These are phyloP conservation scores for Candida caryicola DNA, from an alignment of 805 yeast species.

Conservation along the genomic window DNA sequence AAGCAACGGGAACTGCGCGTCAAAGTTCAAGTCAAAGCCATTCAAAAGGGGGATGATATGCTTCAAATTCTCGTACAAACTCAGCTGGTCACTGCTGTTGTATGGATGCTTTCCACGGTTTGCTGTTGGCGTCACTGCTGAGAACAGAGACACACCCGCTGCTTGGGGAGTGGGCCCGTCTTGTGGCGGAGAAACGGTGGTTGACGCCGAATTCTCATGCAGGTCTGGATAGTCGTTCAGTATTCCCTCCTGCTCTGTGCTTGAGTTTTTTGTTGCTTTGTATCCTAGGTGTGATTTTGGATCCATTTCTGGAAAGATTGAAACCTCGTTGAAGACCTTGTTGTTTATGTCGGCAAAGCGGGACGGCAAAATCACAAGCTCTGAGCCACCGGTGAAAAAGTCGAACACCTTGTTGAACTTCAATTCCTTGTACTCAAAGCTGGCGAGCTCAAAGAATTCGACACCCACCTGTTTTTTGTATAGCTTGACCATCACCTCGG, in stretches of 20 bases:
- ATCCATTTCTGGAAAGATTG: conserved; percentile 20
- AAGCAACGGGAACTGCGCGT: conserved; percentile 18
- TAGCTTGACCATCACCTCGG: conserved; percentile 19
- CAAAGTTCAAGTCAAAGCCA: conserved; percentile 26
- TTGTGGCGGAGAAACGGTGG: too few species aligned
- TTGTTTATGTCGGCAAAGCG: conserved; percentile 12
- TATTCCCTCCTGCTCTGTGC: not conserved
- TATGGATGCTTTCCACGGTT: conserved; percentile 8
- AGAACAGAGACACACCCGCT: too few species aligned
- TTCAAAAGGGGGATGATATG: conserved; percentile 24
- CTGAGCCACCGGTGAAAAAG: conserved; percentile 17
- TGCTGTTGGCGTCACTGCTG: not conserved
- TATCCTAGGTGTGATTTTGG: not conserved
- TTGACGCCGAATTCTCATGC: too few species aligned
- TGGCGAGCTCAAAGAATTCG: conserved; percentile 19
- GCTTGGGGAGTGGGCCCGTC: too few species aligned
- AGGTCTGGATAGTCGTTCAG: not conserved
- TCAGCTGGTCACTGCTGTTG: conserved; percentile 14
- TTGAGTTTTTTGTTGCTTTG: not conserved
- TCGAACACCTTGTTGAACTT: conserved; percentile 16
- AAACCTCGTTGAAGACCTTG: conserved; percentile 11
- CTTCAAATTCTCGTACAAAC: conserved; percentile 13
- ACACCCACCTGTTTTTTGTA: conserved; percentile 19
- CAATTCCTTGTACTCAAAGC: conserved; percentile 15
- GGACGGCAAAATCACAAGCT: conserved; percentile 15